A percentile compares a stretch with the other conserved stretches of the same genome.
Conservation (phyloP, 495 filamentous ascomycete species). For the Friedmanniomyces endolithicus region DNA sequence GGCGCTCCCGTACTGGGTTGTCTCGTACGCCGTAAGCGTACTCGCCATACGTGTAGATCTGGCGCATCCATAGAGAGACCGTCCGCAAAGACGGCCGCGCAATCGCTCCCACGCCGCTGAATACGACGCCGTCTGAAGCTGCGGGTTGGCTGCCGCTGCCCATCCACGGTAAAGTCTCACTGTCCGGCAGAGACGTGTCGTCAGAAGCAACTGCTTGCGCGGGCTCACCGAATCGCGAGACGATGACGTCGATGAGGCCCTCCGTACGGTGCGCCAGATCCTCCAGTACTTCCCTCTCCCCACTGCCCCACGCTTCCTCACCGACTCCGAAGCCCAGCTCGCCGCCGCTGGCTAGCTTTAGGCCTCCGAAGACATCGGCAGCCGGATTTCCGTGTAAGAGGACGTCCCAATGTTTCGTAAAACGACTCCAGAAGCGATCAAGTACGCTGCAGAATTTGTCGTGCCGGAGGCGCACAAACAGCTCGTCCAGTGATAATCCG, state of each 20-base stretch:
- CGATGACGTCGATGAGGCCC: slow-evolving; percentile 70
- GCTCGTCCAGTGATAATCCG: slow-evolving; percentile 49
- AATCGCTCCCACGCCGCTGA: slow-evolving; percentile 62
- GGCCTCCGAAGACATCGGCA: slow-evolving; percentile 61
- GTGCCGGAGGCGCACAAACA: slow-evolving; percentile 51
- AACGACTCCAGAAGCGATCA: slow-evolving; percentile 71
- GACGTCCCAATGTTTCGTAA: slow-evolving; percentile 74
- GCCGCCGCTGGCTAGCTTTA: slow-evolving; percentile 82
- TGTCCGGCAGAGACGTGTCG: neutral
- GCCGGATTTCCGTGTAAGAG: slow-evolving; percentile 80
- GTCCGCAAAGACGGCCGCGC: slow-evolving; percentile 50
- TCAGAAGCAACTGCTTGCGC: slow-evolving; percentile 9
- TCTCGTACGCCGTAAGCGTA: slow-evolving; percentile 70
- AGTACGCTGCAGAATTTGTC: slow-evolving; percentile 51
- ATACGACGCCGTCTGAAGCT: slow-evolving; percentile 68
- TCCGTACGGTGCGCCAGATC: slow-evolving; percentile 55
- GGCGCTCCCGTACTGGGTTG: slow-evolving; percentile 47
- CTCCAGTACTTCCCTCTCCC: slow-evolving; percentile 81
- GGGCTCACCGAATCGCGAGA: slow-evolving; percentile 67
- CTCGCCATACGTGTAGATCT: slow-evolving; percentile 63
- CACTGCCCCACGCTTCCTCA: slow-evolving; percentile 85
- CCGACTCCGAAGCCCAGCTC: slow-evolving; percentile 89
- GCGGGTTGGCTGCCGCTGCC: slow-evolving; percentile 50
- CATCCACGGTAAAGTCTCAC: slow-evolving; percentile 45
- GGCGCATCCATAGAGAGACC: slow-evolving; percentile 72